phyloP scores from a whole-genome alignment of 2,329 filamentous ascomycete genomes.

The Chrysosporium queenslandicum region DNA sequence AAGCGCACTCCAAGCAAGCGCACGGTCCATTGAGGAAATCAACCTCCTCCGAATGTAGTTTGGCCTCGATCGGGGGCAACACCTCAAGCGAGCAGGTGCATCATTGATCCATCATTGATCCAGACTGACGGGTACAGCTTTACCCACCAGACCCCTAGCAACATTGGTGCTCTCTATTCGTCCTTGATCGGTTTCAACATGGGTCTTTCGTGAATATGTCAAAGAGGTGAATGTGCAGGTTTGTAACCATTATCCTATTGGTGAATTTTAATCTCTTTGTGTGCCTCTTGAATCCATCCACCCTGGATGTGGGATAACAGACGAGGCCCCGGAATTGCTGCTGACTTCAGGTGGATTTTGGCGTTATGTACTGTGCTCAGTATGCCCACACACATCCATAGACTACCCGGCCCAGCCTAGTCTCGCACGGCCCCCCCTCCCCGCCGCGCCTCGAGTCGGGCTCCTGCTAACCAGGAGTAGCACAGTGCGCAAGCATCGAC shows the following conservation, averaged over 20 bases:
- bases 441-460: background rate
- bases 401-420: constrained; percentile 1
- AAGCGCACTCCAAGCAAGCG: background rate
- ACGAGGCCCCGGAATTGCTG: background rate
- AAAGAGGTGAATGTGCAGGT: constrained; percentile 1
- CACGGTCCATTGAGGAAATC: constrained; percentile 9
- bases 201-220: background rate
- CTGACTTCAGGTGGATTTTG: constrained; percentile 4
- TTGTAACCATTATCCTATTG: constrained; percentile 3
- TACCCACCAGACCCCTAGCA: constrained; percentile 1
- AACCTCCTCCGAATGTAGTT: background rate
- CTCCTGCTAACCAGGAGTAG: background rate
- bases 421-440: constrained; percentile 6
- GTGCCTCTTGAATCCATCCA: background rate
- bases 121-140: constrained; percentile 11
- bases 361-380: background rate
- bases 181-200: background rate
- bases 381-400: constrained; percentile 5
- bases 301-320: background rate
- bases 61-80: background rate
- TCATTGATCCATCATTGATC: constrained; percentile 15
- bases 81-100: constrained; percentile 11
- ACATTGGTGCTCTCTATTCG: background rate
- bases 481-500: background rate
- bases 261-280: constrained; percentile 9